phyloP scores from a whole-genome alignment of 495 filamentous ascomycete species.

The Tirmania nivea region DNA sequence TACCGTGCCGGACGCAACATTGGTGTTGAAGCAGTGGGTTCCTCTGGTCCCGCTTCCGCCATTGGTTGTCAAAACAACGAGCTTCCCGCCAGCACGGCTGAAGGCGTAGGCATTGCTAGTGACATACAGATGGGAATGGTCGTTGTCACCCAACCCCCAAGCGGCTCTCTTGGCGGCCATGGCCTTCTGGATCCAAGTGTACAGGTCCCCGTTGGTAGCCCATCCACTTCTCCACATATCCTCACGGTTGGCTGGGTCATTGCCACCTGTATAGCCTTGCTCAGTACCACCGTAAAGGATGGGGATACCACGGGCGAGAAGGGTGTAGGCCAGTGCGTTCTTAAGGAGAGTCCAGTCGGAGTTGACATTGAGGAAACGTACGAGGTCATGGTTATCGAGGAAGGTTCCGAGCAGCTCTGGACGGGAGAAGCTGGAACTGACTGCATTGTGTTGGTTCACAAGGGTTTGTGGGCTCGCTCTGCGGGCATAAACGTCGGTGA shows the following conservation, averaged over 20 bases:
- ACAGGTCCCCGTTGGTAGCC: conserved; percentile 34
- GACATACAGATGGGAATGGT: conserved; percentile 23
- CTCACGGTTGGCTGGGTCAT: conserved; percentile 46
- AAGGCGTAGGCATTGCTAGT: conserved; percentile 23
- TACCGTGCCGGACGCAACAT: conserved; percentile 12
- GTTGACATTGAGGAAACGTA: conserved; percentile 39
- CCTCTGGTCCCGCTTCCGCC: conserved; percentile 19
- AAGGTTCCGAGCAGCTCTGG: conserved; percentile 43
- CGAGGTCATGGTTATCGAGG: conserved; percentile 59
- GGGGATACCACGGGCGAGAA: conserved; percentile 20
- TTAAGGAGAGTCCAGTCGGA: conserved; percentile 36
- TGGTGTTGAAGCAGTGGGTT: conserved; percentile 22
- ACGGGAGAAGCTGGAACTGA: conserved; percentile 10
- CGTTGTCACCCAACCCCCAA: conserved; percentile 23
- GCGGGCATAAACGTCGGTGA: conserved; percentile 37
- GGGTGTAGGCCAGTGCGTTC: conserved; percentile 45
- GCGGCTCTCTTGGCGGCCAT: conserved; percentile 20
- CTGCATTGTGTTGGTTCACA: conserved; percentile 23
- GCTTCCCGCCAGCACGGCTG: conserved; percentile 21
- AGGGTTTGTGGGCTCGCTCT: conserved; percentile 36
- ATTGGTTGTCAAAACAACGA: conserved; percentile 25
- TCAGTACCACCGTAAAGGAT: conserved; percentile 17
- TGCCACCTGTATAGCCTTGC: conserved; percentile 32
- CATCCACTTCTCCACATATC: conserved; percentile 52
- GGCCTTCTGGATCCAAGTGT: conserved; percentile 24